phyloP scores from a whole-genome alignment of 1,284 basidiomycete species.

The Stereum hirsutum region DNA sequence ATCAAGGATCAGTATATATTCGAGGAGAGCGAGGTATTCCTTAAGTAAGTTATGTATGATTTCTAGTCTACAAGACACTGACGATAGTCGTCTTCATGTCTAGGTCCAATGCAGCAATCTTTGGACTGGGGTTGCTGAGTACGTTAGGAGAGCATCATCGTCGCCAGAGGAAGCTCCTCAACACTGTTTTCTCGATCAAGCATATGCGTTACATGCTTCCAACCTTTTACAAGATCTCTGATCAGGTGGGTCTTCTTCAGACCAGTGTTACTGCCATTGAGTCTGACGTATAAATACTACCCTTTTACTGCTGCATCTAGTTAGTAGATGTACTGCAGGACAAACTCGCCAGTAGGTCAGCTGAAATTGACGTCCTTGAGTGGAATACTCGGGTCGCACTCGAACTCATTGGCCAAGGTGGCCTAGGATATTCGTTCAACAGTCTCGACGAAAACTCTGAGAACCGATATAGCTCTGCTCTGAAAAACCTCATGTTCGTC shows the following conservation, averaged over 20 bases:
- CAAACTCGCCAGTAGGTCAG: slow-evolving; percentile 8
- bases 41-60: background rate
- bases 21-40: background rate
- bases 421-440: slow-evolving; percentile 32
- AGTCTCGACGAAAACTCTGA: slow-evolving; percentile 12
- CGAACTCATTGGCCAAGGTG: slow-evolving; percentile 23
- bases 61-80: background rate
- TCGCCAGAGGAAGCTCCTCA: background rate
- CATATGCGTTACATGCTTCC: slow-evolving; percentile 3
- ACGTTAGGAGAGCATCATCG: slow-evolving; percentile 7
- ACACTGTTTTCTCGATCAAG: background rate
- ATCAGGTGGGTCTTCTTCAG: background rate
- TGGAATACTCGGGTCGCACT: slow-evolving; percentile 29
- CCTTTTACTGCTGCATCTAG: background rate
- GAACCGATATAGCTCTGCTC: slow-evolving; percentile 20
- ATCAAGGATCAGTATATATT: slow-evolving; percentile 1
- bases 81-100: no score
- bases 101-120: no score
- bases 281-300: background rate
- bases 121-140: no score
- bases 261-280: no score
- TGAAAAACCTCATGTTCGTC: no score
- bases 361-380: slow-evolving; percentile 26
- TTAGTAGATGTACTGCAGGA: background rate
- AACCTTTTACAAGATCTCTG: background rate